Percentiles rank a stretch among this genome's conserved stretches.
These are phyloP conservation scores for Septoria petroselini DNA, from an alignment of 2,329 filamentous ascomycete species.

Conservation along the genomic window DNA sequence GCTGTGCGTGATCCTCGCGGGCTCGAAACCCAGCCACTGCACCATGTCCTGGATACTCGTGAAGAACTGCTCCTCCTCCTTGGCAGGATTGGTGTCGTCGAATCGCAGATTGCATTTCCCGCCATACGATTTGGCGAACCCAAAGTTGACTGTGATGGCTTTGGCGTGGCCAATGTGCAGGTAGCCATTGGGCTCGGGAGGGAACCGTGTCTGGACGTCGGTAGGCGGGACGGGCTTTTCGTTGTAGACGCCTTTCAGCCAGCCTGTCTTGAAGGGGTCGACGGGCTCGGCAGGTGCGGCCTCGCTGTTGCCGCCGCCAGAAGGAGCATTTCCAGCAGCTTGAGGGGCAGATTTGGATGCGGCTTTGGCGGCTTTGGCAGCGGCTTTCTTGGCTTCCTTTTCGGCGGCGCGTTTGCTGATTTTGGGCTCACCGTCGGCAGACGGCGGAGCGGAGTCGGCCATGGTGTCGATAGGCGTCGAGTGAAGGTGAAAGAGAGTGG, in stretches of 20 bases:
- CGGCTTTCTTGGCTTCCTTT: constrained; percentile 51
- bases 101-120: constrained; percentile 76
- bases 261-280: constrained; percentile 50
- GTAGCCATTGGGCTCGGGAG: constrained; percentile 76
- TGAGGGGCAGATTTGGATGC: constrained; percentile 39
- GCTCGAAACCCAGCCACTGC: constrained; percentile 80
- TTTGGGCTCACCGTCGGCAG: constrained; percentile 31
- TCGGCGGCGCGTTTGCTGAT: constrained; percentile 50
- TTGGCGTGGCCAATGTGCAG: constrained; percentile 93
- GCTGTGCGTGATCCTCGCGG: constrained; percentile 75
- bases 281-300: constrained; percentile 41
- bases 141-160: constrained; percentile 94
- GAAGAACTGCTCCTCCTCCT: constrained; percentile 87
- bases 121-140: constrained; percentile 80
- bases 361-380: constrained; percentile 45
- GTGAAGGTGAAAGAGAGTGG: too few relatives aligned
- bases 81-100: constrained; percentile 93
- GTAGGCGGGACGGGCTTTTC: constrained; percentile 45
- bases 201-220: constrained; percentile 50
- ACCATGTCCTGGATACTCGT: constrained; percentile 85
- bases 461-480: constrained; percentile 19
- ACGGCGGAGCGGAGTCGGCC: constrained; percentile 31
- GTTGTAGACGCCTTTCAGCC: constrained; percentile 50
- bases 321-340: constrained; percentile 20
- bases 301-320: constrained; percentile 19